phyloP scores from a whole-genome alignment of 805 yeast genomes.

The Nakazawaea populi region DNA sequence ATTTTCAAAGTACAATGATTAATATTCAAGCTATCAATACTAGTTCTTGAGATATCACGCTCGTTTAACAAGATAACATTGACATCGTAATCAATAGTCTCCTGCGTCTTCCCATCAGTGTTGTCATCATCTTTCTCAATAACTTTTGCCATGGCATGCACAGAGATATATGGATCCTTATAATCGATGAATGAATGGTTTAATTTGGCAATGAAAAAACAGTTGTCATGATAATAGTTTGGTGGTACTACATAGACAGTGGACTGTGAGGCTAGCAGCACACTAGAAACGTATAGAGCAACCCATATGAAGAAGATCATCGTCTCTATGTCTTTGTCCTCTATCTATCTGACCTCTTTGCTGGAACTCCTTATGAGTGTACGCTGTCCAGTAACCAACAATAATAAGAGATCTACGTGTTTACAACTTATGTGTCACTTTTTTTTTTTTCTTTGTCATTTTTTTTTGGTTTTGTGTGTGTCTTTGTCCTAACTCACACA shows the following conservation, averaged over 20 bases:
- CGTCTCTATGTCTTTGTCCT: background rate
- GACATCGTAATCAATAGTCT: conserved; percentile 2
- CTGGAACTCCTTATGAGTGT: too few relatives aligned
- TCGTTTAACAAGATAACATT: conserved; percentile 9
- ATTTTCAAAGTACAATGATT: conserved; percentile 10
- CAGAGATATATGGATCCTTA: conserved; percentile 5
- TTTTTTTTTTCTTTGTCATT: too few relatives aligned
- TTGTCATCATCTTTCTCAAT: background rate
- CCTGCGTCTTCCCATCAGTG: background rate
- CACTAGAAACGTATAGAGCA: background rate
- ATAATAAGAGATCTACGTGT: too few relatives aligned
- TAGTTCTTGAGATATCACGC: background rate
- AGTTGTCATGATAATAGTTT: conserved; percentile 8
- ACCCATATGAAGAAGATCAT: background rate
- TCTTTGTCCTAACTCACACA: too few relatives aligned
- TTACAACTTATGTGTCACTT: too few relatives aligned
- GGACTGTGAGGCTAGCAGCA: background rate
- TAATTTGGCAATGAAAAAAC: conserved; percentile 10
- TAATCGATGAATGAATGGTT: conserved; percentile 9
- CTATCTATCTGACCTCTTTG: background rate
- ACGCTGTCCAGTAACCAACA: too few relatives aligned
- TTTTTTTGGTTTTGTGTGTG: too few relatives aligned
- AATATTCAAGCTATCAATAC: conserved; percentile 1
- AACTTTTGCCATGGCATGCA: conserved; percentile 2
- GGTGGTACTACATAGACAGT: conserved; percentile 4